Evolutionary conservation across 2,329 filamentous ascomycete species (phyloP), one percentile per base, ranked within the genome.

Genomic region (Cladosporium sp.): DNA sequence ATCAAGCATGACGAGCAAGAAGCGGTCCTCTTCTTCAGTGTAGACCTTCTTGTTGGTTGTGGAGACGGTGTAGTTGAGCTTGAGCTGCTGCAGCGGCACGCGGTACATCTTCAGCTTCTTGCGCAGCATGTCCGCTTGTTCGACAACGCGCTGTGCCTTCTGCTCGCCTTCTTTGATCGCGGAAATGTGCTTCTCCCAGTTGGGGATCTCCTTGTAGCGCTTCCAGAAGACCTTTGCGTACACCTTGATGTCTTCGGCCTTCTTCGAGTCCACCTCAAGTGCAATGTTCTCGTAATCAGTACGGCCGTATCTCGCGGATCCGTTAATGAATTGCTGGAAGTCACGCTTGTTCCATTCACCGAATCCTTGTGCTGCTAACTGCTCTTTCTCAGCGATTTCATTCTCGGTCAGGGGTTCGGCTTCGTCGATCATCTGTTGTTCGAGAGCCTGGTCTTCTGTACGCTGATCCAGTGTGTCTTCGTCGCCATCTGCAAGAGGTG

Each of bases 41-140:
- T 99, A 99, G 0, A 99, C 93, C 82, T 99, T 99, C 83, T 99
- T 99, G 86, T 99, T 99, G 11, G 96, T 99, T 2, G 95, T 99
- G 7, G 93, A 97, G 31, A 99, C 95, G 0, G 93, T 97, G 80
- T 99, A 99, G 81, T 97, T 98, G 82, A 99, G 93, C 83, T 97
- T 97, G 74, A 99, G 88, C 79, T 99, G 95, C 78, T 99, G 95
- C 18, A 99, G 85, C 28, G 95, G 96, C 59, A 98, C 94, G n/a
- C 95, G 91, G 77, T 97, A 98, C 83, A 95, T 92, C 72, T 89
- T 86, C 86, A 99, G 91, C 86, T 99, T 99, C 86, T 93, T 96
- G 69, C 90, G 88, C 64, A 99, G 85, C 82, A 98, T 90, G 79
- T 96, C 94, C 68, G 92, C 90, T 78, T 98, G 94, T 76, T 96